Conservation (phyloP, 116 monocot genomes). For the Trichopus zeylanicus region DNA sequence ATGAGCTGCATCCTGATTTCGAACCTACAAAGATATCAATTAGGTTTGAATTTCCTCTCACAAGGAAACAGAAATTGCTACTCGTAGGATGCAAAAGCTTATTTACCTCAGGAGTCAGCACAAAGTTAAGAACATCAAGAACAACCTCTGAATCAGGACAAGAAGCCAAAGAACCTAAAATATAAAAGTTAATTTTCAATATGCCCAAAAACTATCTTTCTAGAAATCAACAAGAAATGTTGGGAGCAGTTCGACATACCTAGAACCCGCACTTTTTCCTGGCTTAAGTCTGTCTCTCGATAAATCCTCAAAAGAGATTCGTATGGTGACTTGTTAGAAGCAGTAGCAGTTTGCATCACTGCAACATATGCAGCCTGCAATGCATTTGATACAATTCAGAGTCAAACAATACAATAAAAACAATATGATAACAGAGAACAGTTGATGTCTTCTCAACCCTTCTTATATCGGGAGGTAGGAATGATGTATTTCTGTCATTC, state of each 20-base stretch:
- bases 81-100: background rate
- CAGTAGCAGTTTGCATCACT: conserved; percentile 46
- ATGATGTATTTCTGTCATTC: conserved; percentile 55
- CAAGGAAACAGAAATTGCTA: background rate
- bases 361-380: conserved; percentile 85
- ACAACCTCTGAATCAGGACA: conserved; percentile 60
- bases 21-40: conserved; percentile 38
- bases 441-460: conserved; percentile 26
- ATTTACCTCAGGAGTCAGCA: conserved; percentile 69
- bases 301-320: conserved; percentile 77
- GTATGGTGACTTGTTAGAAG: conserved; percentile 56
- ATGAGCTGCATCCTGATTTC: conserved; percentile 72
- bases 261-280: conserved; percentile 86
- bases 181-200: background rate
- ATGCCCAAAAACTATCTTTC: background rate
- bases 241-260: conserved; percentile 36
- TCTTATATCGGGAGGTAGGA: conserved; percentile 88
- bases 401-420: background rate
- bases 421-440: background rate
- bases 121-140: conserved; percentile 65
- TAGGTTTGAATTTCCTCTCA: background rate
- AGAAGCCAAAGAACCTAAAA: conserved; percentile 66
- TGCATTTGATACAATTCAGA: conserved; percentile 1
- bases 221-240: background rate
- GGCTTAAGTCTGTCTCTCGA: conserved; percentile 83